Conservation (phyloP, 306 rosid species). For the Glycine latifolia region DNA sequence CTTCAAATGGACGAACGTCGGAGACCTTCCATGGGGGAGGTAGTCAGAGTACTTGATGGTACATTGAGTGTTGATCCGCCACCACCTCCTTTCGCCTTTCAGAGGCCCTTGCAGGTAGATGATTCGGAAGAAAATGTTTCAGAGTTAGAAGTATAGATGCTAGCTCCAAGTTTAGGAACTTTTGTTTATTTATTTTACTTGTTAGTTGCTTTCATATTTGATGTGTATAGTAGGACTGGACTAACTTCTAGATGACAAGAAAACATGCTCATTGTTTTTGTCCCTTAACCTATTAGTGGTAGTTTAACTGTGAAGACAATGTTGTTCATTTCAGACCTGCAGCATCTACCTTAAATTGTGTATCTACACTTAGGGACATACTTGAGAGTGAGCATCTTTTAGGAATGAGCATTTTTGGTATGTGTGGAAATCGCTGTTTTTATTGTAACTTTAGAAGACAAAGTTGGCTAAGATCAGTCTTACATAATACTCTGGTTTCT, state of each 20-base stretch:
- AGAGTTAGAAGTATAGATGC: slow-evolving; percentile 26
- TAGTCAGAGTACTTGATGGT: slow-evolving; percentile 74
- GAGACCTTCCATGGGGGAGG: slow-evolving; percentile 78
- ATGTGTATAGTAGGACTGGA: slow-evolving; percentile 64
- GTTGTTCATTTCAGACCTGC: slow-evolving; percentile 3
- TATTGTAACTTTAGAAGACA: not conserved
- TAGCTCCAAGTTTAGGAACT: slow-evolving; percentile 32
- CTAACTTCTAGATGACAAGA: slow-evolving; percentile 60
- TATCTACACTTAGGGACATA: slow-evolving; percentile 4
- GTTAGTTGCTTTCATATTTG: slow-evolving; percentile 31
- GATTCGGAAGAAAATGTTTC: slow-evolving; percentile 48
- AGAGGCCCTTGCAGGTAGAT: slow-evolving; percentile 35
- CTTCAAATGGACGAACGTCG: slow-evolving; percentile 62
- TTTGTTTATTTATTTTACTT: not conserved
- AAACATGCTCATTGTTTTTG: slow-evolving; percentile 1
- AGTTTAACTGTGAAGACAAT: slow-evolving; percentile 38
- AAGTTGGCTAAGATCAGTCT: not conserved
- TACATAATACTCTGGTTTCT: not conserved
- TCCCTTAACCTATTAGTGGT: not conserved
- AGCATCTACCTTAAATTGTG: not conserved
- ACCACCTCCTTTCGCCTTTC: slow-evolving; percentile 61
- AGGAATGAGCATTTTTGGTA: not conserved
- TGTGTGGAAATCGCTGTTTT: not conserved
- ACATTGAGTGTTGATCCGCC: slow-evolving; percentile 69
- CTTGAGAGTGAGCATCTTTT: not conserved